Conservation (phyloP, 225 moss, liverwort and hornwort genomes). For the Thuidium tamariscinum region DNA sequence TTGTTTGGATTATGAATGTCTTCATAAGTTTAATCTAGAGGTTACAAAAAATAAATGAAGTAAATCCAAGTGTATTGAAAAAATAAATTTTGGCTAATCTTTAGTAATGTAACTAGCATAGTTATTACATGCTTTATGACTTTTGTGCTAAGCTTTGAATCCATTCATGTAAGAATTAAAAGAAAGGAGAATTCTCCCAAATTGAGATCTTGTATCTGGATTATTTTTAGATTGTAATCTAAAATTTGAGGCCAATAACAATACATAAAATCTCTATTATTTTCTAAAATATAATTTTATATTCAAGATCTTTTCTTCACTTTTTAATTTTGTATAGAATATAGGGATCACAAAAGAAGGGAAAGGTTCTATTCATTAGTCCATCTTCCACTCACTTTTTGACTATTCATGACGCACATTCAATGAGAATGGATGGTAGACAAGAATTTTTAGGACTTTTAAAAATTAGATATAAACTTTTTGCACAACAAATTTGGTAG, state of each 20-base stretch:
- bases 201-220: neutral
- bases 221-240: neutral
- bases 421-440: accelerated
- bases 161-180: neutral
- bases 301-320: neutral
- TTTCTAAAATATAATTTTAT: neutral
- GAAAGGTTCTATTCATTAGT: accelerated
- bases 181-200: neutral
- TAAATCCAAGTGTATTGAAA: neutral
- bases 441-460: neutral
- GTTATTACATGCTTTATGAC: neutral
- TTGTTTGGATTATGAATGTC: too few relatives aligned
- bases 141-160: neutral
- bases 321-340: neutral
- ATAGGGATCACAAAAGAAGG: neutral
- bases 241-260: neutral
- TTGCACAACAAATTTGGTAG: neutral
- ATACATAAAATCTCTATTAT: too few relatives aligned
- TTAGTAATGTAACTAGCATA: neutral
- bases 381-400: neutral
- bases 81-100: neutral
- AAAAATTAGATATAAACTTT: neutral
- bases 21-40: too few relatives aligned
- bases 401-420: neutral
- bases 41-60: too few relatives aligned